phyloP scores from a whole-genome alignment of 345 rosid species.

The Eucalyptus pauciflora region DNA sequence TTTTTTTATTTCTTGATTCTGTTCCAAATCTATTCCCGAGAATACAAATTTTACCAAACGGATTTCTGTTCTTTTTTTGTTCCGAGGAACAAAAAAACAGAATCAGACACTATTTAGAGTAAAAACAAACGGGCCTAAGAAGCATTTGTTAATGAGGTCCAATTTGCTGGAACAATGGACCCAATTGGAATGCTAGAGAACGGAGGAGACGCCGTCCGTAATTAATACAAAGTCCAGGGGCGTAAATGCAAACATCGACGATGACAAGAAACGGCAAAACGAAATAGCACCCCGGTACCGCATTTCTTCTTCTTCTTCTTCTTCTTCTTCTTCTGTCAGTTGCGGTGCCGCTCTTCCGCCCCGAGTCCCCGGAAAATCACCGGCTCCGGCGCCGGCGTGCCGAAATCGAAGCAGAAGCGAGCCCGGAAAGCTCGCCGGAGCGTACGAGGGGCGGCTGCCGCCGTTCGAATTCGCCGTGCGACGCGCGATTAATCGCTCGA shows the following conservation, averaged over 20 bases:
- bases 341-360: background rate
- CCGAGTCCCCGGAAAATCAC: background rate
- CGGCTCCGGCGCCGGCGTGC: background rate
- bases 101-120: too few relatives aligned
- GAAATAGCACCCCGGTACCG: background rate
- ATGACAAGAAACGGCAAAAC: background rate
- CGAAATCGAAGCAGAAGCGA: background rate
- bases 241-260: background rate
- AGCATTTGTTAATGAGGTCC: background rate
- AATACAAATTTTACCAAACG: too few relatives aligned
- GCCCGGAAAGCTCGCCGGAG: background rate
- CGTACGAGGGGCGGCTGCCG: background rate
- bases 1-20: too few relatives aligned
- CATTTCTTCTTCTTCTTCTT: background rate
- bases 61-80: too few relatives aligned
- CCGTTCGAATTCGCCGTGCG: background rate
- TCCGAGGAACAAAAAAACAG: too few relatives aligned
- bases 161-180: background rate
- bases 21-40: too few relatives aligned
- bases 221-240: background rate
- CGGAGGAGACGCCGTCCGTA: background rate
- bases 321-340: background rate
- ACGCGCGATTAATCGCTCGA: background rate
- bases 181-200: background rate
- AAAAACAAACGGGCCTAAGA: too few relatives aligned